These are phyloP conservation scores for Termitomyces sp. DNA, from an alignment of 768 basidiomycete genomes.

Conservation along the genomic window DNA sequence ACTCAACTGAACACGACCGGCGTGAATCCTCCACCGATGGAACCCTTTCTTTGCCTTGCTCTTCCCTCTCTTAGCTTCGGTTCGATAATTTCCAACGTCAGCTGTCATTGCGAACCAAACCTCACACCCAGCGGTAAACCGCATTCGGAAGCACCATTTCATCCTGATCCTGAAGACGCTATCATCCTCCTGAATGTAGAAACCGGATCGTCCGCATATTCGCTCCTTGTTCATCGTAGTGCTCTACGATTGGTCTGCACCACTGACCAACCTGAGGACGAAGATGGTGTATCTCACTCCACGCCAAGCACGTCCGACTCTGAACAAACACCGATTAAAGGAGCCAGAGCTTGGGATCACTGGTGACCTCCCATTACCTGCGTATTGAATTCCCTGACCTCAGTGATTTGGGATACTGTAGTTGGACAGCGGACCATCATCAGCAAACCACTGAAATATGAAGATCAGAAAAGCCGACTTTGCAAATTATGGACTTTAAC, in stretches of 20 bases:
- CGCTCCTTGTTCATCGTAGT: slow-evolving; percentile 7
- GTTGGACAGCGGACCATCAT: slow-evolving; percentile 17
- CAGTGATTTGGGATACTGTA: slow-evolving; percentile 15
- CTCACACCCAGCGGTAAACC: background rate
- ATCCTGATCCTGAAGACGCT: slow-evolving; percentile 2
- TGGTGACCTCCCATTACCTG: slow-evolving; percentile 18
- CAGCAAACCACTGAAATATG: background rate
- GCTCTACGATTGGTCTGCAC: background rate
- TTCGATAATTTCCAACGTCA: background rate
- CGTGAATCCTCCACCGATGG: background rate
- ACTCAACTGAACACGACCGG: slow-evolving; percentile 14
- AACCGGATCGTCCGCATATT: background rate
- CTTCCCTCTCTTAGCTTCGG: background rate
- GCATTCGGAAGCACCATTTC: slow-evolving; percentile 3
- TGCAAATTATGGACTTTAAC: slow-evolving; percentile 7
- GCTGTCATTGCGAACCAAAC: slow-evolving; percentile 14
- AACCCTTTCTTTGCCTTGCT: slow-evolving; percentile 1
- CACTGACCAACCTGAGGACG: background rate
- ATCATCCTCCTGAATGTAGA: slow-evolving; percentile 7
- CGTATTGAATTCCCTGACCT: slow-evolving; percentile 6
- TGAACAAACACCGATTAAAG: background rate
- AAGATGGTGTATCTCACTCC: background rate
- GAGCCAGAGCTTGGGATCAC: slow-evolving; percentile 6
- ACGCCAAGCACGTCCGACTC: background rate
- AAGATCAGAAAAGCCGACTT: background rate